These are phyloP conservation scores for Flaveria sonorensis DNA, from an alignment of 129 eudicot species.

Conservation along the genomic window DNA sequence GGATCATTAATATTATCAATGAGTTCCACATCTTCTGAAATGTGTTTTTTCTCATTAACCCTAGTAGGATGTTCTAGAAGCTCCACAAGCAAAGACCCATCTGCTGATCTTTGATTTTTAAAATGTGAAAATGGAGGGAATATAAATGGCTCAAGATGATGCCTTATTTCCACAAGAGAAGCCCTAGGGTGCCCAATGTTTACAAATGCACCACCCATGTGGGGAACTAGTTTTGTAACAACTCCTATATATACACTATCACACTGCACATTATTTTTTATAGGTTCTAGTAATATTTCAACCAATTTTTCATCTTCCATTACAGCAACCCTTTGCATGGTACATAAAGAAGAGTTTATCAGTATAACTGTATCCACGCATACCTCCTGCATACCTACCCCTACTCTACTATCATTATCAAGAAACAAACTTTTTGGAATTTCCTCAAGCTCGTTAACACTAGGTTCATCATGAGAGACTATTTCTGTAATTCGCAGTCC, in stretches of 20 bases:
- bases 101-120: constrained; percentile 43
- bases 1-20: constrained; percentile 48
- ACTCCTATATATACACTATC: constrained; percentile 93
- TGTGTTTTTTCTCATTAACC: constrained; percentile 40
- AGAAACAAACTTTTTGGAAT: constrained; percentile 43
- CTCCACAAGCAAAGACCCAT: constrained; percentile 40
- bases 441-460: constrained; percentile 35
- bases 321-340: constrained; percentile 96
- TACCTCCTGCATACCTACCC: constrained; percentile 35
- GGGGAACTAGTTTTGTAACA: constrained; percentile 76
- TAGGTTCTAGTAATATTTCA: constrained; percentile 90
- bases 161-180: constrained; percentile 70
- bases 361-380: constrained; percentile 64
- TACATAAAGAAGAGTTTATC: constrained; percentile 85
- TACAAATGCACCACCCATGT: constrained; percentile 96
- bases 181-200: constrained; percentile 71
- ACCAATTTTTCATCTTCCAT: constrained; percentile 85
- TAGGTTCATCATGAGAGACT: constrained; percentile 40
- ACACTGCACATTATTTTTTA: constrained; percentile 81
- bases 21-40: constrained; percentile 43
- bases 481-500: constrained; percentile 36
- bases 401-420: constrained; percentile 48
- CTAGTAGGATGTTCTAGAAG: constrained; percentile 43
- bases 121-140: constrained; percentile 62
- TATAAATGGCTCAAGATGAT: constrained; percentile 61